Conservation (phyloP, 2,329 filamentous ascomycete species). For the Hymenoscyphus linearis region DNA sequence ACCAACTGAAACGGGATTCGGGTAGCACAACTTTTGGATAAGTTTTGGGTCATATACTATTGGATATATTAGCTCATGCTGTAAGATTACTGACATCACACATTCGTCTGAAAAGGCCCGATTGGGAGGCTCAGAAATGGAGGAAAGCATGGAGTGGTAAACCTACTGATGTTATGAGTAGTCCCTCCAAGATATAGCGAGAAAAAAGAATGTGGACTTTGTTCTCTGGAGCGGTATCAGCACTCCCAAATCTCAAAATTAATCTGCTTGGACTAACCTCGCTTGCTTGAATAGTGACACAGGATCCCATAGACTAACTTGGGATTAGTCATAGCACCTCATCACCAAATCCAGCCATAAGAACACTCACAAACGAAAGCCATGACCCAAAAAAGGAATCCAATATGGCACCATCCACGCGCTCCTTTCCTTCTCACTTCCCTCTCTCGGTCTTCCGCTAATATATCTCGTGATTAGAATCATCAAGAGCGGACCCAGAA, state of each 20-base stretch:
- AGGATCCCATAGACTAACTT: constrained; percentile 25
- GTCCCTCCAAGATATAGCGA: constrained; percentile 23
- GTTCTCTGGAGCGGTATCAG: constrained; percentile 18
- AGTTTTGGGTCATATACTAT: constrained; percentile 24
- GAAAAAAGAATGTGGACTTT: constrained; percentile 28
- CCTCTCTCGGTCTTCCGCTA: constrained; percentile 15
- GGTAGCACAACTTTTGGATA: constrained; percentile 17
- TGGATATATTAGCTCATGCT: not conserved
- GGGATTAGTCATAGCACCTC: constrained; percentile 37
- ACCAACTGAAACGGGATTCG: not conserved
- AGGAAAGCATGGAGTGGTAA: not conserved
- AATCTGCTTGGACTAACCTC: constrained; percentile 17
- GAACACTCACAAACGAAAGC: constrained; percentile 40
- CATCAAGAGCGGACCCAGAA: constrained; percentile 20
- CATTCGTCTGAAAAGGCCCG: not conserved
- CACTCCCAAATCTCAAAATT: not conserved
- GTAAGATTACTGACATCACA: not conserved
- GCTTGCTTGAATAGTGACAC: constrained; percentile 19
- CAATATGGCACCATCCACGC: constrained; percentile 52
- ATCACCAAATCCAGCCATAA: not conserved
- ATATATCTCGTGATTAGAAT: constrained; percentile 24
- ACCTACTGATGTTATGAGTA: constrained; percentile 27
- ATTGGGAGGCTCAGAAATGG: not conserved
- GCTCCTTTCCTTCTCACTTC: constrained; percentile 21
- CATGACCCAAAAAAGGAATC: constrained; percentile 53